These are phyloP conservation scores for Sabuloglossum arenarium DNA, from an alignment of 495 filamentous ascomycete species.

Conservation along the genomic window DNA sequence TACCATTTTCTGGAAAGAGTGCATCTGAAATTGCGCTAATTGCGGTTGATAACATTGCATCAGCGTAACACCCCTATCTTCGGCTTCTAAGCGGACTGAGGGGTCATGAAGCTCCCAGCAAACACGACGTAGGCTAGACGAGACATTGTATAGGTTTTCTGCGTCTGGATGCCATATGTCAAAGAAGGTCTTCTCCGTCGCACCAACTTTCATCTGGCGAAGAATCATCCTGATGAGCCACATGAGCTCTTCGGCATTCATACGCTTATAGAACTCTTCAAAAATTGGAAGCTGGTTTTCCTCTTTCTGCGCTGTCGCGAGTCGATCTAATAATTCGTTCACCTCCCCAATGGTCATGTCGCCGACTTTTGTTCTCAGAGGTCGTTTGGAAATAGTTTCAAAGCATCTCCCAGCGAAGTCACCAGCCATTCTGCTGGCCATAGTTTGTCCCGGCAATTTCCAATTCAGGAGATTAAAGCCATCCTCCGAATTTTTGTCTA, in stretches of 20 bases:
- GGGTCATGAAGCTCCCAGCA: conserved; percentile 89
- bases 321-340: conserved; percentile 63
- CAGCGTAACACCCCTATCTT: conserved; percentile 51
- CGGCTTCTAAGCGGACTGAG: conserved; percentile 46
- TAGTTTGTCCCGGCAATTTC: conserved; percentile 62
- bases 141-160: conserved; percentile 76
- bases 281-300: conserved; percentile 63
- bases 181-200: conserved; percentile 81
- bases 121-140: conserved; percentile 70
- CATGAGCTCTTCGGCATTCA: conserved; percentile 84
- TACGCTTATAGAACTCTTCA: conserved; percentile 61
- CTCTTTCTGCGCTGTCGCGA: conserved; percentile 58
- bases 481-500: conserved; percentile 80
- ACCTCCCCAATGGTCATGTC: conserved; percentile 73
- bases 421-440: conserved; percentile 45
- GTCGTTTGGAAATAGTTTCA: conserved; percentile 68
- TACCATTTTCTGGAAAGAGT: conserved; percentile 68
- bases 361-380: conserved; percentile 52
- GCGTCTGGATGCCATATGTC: conserved; percentile 88
- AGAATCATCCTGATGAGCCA: conserved; percentile 92
- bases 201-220: conserved; percentile 95
- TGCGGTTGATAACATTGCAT: conserved; percentile 98
- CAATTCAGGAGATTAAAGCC: conserved; percentile 72
- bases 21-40: conserved; percentile 86
- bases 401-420: conserved; percentile 82